phyloP scores from a whole-genome alignment of 2,329 filamentous ascomycete genomes.

The Botrytis hyacinthi region DNA sequence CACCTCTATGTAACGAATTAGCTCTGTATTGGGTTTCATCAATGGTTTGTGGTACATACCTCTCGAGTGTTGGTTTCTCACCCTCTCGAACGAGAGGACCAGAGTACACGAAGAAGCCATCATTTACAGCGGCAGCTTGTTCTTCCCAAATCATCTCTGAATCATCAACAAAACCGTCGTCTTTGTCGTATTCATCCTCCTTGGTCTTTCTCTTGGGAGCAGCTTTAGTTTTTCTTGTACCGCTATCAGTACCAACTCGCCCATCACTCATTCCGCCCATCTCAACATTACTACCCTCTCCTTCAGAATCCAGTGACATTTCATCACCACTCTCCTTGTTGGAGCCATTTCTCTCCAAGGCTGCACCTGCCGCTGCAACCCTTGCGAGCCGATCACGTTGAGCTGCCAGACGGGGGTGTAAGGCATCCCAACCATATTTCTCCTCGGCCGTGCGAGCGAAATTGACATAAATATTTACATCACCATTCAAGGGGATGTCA shows the following conservation, averaged over 20 bases:
- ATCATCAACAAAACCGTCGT: conserved; percentile 86
- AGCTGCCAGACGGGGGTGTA: conserved; percentile 87
- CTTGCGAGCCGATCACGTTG: conserved; percentile 83
- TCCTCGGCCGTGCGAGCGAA: conserved; percentile 93
- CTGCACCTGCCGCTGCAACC: conserved; percentile 84
- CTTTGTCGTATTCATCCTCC: conserved; percentile 80
- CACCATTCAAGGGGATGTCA: conserved; percentile 70
- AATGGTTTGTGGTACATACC: conserved; percentile 26
- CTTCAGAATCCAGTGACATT: conserved; percentile 72
- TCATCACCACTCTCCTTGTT: conserved; percentile 72
- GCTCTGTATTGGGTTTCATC: conserved; percentile 15
- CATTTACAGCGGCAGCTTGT: conserved; percentile 87
- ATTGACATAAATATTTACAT: conserved; percentile 89
- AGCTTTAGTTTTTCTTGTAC: conserved; percentile 58
- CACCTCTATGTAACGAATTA: conserved; percentile 55
- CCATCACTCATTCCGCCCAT: conserved; percentile 67
- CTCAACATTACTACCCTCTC: conserved; percentile 83
- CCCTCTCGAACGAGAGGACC: conserved; percentile 86
- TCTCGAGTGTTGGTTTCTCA: conserved; percentile 67
- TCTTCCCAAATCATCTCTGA: conserved; percentile 95
- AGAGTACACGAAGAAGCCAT: conserved; percentile 97
- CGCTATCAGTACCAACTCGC: conserved; percentile 58
- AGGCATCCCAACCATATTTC: conserved; percentile 88
- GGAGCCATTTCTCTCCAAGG: conserved; percentile 72
- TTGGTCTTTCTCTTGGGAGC: conserved; percentile 67